Conservation (phyloP, 2,329 filamentous ascomycete species). For the Ceratocystis lukuohia region DNA sequence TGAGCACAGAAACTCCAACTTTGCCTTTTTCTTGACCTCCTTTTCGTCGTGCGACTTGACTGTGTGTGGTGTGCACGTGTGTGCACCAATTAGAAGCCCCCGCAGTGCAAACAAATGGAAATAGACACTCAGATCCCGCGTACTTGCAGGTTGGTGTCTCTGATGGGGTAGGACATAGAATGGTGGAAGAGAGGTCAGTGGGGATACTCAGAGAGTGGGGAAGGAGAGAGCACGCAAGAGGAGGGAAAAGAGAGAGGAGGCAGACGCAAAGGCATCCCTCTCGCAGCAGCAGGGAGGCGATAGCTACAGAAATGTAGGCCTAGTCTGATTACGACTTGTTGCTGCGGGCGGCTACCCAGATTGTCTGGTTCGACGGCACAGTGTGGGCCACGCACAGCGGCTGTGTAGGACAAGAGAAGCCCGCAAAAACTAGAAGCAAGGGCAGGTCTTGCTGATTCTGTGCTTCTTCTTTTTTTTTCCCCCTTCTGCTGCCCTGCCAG, state of each 20-base stretch:
- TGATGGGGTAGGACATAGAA: slow-evolving; percentile 24
- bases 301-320: neutral
- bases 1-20: neutral
- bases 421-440: neutral
- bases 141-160: slow-evolving; percentile 25
- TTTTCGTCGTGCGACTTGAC: neutral
- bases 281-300: neutral
- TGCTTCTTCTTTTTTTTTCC: neutral
- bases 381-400: neutral
- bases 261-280: neutral
- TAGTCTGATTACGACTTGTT: neutral
- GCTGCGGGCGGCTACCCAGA: neutral
- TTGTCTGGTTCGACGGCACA: neutral
- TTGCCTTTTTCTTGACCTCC: neutral
- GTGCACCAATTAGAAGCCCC: neutral
- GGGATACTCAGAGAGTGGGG: neutral
- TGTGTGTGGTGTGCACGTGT: neutral
- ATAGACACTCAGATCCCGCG: slow-evolving; percentile 21
- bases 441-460: neutral
- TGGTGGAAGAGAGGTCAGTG: neutral
- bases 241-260: neutral
- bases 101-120: neutral
- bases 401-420: neutral
- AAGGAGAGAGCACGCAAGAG: neutral
- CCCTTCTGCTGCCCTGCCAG: neutral